Percentiles rank a stretch among this genome's conserved stretches.
Evolutionary conservation across 129 eudicot species (phyloP).

Genomic region (Deinandra increscens): DNA sequence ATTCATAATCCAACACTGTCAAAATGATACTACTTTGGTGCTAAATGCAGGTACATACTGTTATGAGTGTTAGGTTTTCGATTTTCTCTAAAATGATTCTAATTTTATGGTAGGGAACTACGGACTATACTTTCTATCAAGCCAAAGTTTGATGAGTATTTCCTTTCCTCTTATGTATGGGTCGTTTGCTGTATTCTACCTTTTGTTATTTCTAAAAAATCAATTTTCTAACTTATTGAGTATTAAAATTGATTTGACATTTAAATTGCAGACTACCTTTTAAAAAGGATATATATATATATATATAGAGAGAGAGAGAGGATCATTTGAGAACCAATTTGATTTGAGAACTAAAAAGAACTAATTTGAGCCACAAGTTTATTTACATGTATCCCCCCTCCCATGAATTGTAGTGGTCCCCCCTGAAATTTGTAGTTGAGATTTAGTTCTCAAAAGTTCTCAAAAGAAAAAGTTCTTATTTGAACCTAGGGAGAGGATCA

Average conservation of each 20-base stretch:
- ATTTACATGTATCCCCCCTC: too few species aligned
- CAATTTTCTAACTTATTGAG: background rate
- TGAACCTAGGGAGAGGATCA: too few species aligned
- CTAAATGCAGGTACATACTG: slow-evolving; percentile 64
- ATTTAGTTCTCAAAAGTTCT: too few species aligned
- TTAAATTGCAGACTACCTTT: background rate
- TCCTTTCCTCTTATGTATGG: background rate
- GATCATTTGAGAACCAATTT: too few species aligned
- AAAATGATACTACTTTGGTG: slow-evolving; percentile 62
- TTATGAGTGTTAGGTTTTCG: background rate
- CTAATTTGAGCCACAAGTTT: too few species aligned
- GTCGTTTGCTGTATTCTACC: background rate
- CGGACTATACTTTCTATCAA: background rate
- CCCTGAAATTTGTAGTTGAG: too few species aligned
- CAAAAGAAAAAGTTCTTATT: too few species aligned
- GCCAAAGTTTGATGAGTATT: background rate
- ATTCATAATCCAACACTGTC: slow-evolving; percentile 70
- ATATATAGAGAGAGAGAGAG: too few species aligned
- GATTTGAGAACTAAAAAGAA: too few species aligned
- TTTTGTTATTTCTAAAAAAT: background rate
- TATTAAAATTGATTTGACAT: background rate
- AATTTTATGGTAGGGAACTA: background rate
- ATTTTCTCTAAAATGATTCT: background rate
- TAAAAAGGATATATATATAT: background rate
- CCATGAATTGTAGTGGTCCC: too few species aligned